phyloP scores from a whole-genome alignment of 306 rosid species.

The Begonia masoniana region DNA sequence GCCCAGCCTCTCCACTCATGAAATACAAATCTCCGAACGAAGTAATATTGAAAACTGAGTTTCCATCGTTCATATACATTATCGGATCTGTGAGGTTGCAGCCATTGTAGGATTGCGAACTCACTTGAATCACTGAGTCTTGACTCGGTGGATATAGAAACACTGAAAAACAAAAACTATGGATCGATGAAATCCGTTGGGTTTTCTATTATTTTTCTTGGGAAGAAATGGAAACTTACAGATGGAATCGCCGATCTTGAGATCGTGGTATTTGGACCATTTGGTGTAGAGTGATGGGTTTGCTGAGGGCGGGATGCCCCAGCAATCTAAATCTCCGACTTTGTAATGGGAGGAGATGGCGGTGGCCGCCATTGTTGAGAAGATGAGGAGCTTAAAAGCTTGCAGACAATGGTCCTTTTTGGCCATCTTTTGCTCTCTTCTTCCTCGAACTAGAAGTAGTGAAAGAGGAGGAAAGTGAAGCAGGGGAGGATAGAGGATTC shows the following conservation, averaged over 20 bases:
- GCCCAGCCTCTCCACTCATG: conserved; percentile 60
- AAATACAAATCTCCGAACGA: conserved; percentile 50
- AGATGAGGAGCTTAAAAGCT: conserved; percentile 15
- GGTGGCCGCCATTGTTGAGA: conserved; percentile 20
- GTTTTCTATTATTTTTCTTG: too few species aligned
- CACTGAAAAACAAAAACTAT: conserved; percentile 23
- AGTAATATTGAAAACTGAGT: conserved; percentile 77
- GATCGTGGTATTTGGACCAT: conserved; percentile 60
- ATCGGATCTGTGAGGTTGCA: conserved; percentile 77
- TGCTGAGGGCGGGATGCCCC: conserved; percentile 68
- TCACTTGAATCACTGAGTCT: conserved; percentile 87
- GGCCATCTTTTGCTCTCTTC: neutral
- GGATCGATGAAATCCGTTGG: too few species aligned
- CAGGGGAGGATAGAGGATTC: neutral
- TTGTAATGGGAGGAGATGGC: conserved; percentile 50
- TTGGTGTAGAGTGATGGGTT: conserved; percentile 50
- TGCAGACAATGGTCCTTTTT: neutral
- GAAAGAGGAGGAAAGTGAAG: neutral
- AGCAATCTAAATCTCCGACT: conserved; percentile 86
- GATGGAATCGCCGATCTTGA: conserved; percentile 75
- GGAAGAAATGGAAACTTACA: conserved; percentile 34
- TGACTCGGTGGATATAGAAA: conserved; percentile 91
- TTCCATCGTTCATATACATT: conserved; percentile 62
- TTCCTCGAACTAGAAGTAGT: too few species aligned
- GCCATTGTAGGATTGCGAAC: conserved; percentile 37